Base-by-base conservation (phyloP, 225 moss, liverwort and hornwort genomes). In the Physcomitrium patens region DNA sequence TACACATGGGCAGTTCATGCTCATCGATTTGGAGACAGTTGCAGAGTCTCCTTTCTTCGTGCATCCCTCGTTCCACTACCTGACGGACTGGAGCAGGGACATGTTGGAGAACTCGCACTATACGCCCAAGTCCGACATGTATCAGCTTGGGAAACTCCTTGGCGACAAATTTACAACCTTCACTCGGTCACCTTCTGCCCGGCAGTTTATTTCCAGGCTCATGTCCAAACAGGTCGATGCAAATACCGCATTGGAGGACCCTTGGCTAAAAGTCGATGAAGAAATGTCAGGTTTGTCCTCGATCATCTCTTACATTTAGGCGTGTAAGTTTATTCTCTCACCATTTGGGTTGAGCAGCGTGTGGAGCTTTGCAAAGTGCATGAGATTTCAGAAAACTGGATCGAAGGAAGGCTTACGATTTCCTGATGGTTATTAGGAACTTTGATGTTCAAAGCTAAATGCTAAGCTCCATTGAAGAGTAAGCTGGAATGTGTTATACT, bases 41-140 rank as follows among this genome's bases (percentile, higher is more conserved):
- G 60, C 72, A 60, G 19, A 41, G 18, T 72, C 57, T 60, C 49
- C 46, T 67, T 45, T 27, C 37, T 3, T 18, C 19, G 18, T 67
- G 47, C 67, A 8, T 3, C 46, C 7, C 0, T 17, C 12, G 12
- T 37, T 64, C 13, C 47, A 22, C 19, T 3, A 19, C 67, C 16
- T 67, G 15, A 3, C 19, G 2, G 22, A 28, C 18, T 67, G 47
- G 67, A 50, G 49, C 67, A n/a, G 15, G 14, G 44, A 23, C 45
- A 66, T 7, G 8, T 11, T 14, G 18, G 43, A 67, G 10, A 60
- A 58, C 60, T 52, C 50, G 5, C 2, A 10, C 0, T 81, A 72
- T 53, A 77, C 60, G n/a, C 48, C 26, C 10, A 15, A 16, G n/a
- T 77, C 44, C 27, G 54, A 76, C 76, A 69, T 80, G 70, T 55